Conservation (phyloP, 2,329 filamentous ascomycete genomes). For the Monosporascus sp. region DNA sequence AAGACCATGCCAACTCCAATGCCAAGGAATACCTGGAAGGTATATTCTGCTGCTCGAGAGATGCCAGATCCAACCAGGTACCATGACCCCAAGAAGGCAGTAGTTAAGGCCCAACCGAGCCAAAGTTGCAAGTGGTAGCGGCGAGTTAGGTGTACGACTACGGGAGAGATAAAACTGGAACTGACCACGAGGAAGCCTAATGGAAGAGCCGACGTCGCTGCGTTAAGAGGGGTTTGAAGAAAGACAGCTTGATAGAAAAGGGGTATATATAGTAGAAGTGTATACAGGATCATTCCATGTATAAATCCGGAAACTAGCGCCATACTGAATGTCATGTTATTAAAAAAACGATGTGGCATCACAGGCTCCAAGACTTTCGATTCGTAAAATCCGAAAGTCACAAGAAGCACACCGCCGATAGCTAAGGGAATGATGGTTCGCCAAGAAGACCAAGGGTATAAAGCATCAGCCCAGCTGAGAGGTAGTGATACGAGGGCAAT, state of each 20-base stretch:
- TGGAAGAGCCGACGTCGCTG: background rate
- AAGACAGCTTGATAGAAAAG: constrained; percentile 43
- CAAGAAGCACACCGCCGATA: constrained; percentile 45
- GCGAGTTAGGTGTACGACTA: background rate
- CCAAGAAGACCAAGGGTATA: constrained; percentile 60
- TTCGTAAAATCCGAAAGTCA: constrained; percentile 51
- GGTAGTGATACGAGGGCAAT: constrained; percentile 29
- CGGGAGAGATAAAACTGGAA: background rate
- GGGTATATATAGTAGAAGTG: constrained; percentile 11
- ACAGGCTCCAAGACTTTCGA: constrained; percentile 41
- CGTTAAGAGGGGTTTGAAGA: background rate
- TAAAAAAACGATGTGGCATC: constrained; percentile 2
- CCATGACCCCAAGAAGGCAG: constrained; percentile 1
- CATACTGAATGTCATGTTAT: constrained; percentile 13
- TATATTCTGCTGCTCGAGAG: background rate
- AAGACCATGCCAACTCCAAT: constrained; percentile 4
- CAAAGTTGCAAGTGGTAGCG: constrained; percentile 1
- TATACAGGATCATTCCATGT: constrained; percentile 6
- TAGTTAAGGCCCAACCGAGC: constrained; percentile 1
- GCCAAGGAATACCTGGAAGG: background rate
- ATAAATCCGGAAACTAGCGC: constrained; percentile 8
- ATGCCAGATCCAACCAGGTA: background rate
- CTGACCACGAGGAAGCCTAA: background rate
- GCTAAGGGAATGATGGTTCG: constrained; percentile 57
- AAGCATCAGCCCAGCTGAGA: constrained; percentile 46